Percentiles rank a stretch among this genome's conserved stretches.
Evolutionary conservation across 73 alveolate genomes (phyloP).

Genomic region (Tetrahymena thermophila): DNA sequence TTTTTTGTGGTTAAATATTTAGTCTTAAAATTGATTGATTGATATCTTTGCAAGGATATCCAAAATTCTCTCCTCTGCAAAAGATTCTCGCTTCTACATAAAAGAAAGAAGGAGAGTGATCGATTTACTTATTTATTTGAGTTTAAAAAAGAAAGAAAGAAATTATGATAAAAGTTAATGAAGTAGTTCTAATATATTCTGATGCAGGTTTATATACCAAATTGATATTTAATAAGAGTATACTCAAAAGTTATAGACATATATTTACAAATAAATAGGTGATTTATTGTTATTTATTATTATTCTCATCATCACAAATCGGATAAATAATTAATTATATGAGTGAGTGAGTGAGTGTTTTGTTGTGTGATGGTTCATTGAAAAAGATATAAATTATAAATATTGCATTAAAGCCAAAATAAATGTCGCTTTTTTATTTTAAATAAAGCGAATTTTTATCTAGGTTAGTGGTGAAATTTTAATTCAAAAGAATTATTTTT

Average conservation of each 20-base stretch:
- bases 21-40: too few relatives aligned
- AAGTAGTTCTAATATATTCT: neutral
- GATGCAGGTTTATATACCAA: neutral
- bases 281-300: neutral
- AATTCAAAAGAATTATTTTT: neutral
- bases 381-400: too few relatives aligned
- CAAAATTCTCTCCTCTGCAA: neutral
- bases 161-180: neutral
- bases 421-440: neutral
- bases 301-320: too few relatives aligned
- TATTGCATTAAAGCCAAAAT: neutral
- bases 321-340: too few relatives aligned
- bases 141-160: too few relatives aligned
- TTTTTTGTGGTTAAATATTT: neutral
- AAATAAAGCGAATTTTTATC: neutral
- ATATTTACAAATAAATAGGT: neutral
- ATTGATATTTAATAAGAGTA: neutral
- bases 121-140: neutral
- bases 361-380: neutral
- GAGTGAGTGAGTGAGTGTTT: too few relatives aligned
- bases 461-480: neutral
- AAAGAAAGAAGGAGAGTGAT: neutral
- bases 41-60: neutral
- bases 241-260: neutral
- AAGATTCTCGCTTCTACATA: too few relatives aligned